A percentile compares a stretch with the other conserved stretches of the same genome.
These are phyloP conservation scores for Oryza meyeriana DNA, from an alignment of 176 grass and related monocot species.

Conservation along the genomic window DNA sequence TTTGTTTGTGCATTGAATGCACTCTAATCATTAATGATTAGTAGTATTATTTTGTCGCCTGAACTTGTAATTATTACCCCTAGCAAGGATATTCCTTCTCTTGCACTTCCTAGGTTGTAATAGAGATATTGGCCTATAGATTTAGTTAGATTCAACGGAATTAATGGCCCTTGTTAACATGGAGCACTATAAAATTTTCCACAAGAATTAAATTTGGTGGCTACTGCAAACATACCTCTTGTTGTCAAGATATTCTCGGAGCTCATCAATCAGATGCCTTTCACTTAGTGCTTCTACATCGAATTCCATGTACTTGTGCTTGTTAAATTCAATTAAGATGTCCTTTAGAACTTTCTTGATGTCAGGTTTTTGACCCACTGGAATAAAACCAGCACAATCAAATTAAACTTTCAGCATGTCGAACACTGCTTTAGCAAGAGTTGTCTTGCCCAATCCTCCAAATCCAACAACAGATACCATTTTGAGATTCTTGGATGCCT, in stretches of 20 bases:
- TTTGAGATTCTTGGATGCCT: neutral
- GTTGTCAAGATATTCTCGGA: neutral
- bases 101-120: too few species aligned
- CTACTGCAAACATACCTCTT: neutral
- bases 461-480: neutral
- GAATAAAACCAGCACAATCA: neutral
- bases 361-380: neutral
- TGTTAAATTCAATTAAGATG: neutral
- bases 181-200: too few species aligned
- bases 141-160: too few species aligned
- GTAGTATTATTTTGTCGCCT: too few species aligned
- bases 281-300: neutral
- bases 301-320: too few species aligned
- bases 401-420: neutral
- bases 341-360: neutral
- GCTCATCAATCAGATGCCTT: neutral
- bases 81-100: too few species aligned
- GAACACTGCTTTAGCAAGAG: slow-evolving; percentile 4
- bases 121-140: too few species aligned
- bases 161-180: too few species aligned
- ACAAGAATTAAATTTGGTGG: too few species aligned
- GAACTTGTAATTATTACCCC: too few species aligned
- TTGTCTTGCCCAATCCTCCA: slow-evolving; percentile 13
- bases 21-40: too few species aligned
- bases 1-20: too few species aligned